Evolutionary conservation across 441 rosid species (phyloP).

Genomic region (Croton laevigatus): DNA sequence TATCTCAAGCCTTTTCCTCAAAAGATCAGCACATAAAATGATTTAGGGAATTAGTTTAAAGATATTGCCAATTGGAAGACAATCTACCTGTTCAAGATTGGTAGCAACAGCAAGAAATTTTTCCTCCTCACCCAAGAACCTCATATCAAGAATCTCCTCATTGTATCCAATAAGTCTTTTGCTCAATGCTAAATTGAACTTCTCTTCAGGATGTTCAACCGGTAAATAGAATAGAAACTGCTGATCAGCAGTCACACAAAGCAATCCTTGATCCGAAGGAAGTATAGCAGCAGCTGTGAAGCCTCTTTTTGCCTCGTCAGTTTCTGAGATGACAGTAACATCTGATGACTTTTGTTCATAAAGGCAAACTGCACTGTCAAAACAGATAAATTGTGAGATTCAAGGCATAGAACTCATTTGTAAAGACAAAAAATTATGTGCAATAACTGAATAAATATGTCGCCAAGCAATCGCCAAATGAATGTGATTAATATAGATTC

Average conservation of each 20-base stretch:
- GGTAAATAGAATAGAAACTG: constrained; percentile 69
- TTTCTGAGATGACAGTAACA: constrained; percentile 55
- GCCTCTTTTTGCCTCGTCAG: constrained; percentile 68
- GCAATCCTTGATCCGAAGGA: constrained; percentile 71
- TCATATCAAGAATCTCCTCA: constrained; percentile 93
- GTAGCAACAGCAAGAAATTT: constrained; percentile 89
- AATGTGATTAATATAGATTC: not conserved
- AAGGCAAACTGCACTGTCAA: constrained; percentile 71
- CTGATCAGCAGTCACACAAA: constrained; percentile 95
- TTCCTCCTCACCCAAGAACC: constrained; percentile 89
- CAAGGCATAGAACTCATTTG: constrained; percentile 11
- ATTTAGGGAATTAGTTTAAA: not conserved
- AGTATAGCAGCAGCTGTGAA: constrained; percentile 66
- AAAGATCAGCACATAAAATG: not conserved
- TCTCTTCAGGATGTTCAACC: constrained; percentile 43
- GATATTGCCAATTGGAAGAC: constrained; percentile 15
- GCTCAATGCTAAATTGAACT: constrained; percentile 40
- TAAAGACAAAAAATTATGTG: not conserved
- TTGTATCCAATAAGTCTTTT: constrained; percentile 92
- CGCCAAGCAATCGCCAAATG: not conserved
- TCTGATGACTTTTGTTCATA: constrained; percentile 82
- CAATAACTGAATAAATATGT: not conserved
- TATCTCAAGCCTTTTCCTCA: not conserved
- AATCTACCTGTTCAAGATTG: constrained; percentile 83
- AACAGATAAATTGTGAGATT: constrained; percentile 26